These are phyloP conservation scores for Apiotrichum domesticum DNA, from an alignment of 1,284 basidiomycete species.

Conservation along the genomic window DNA sequence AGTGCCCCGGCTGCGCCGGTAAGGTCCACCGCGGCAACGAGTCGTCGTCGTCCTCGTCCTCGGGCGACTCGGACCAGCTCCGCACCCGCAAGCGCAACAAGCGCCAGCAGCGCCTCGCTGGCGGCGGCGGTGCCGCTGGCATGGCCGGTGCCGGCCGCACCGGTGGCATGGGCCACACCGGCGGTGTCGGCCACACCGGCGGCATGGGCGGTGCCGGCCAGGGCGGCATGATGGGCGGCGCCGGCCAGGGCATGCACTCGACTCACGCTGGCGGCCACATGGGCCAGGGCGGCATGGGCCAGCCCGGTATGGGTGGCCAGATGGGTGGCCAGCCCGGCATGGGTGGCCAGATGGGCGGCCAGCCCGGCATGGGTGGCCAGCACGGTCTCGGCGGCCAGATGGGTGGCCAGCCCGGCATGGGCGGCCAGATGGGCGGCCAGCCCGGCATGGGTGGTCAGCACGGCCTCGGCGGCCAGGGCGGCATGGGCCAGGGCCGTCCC, in stretches of 20 bases:
- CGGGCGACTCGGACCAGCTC: slow-evolving; percentile 9
- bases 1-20: slow-evolving; percentile 17
- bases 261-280: neutral
- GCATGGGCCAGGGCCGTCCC: neutral
- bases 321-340: slow-evolving; percentile 3
- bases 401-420: neutral
- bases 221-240: neutral
- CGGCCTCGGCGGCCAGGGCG: neutral
- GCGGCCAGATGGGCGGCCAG: neutral
- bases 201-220: slow-evolving; percentile 1
- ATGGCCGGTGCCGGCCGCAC: slow-evolving; percentile 1
- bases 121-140: neutral
- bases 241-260: neutral
- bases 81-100: slow-evolving; percentile 10
- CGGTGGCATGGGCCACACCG: neutral
- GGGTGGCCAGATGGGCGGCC: slow-evolving; percentile 5
- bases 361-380: slow-evolving; percentile 2
- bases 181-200: neutral
- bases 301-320: neutral
- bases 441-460: neutral
- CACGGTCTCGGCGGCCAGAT: slow-evolving; percentile 1
- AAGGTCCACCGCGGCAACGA: slow-evolving; percentile 5
- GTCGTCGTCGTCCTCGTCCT: slow-evolving; percentile 4
- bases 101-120: neutral
- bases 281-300: slow-evolving; percentile 2